Conservation (phyloP, 2,329 filamentous ascomycete species). For the Hymenoscyphus repandus region DNA sequence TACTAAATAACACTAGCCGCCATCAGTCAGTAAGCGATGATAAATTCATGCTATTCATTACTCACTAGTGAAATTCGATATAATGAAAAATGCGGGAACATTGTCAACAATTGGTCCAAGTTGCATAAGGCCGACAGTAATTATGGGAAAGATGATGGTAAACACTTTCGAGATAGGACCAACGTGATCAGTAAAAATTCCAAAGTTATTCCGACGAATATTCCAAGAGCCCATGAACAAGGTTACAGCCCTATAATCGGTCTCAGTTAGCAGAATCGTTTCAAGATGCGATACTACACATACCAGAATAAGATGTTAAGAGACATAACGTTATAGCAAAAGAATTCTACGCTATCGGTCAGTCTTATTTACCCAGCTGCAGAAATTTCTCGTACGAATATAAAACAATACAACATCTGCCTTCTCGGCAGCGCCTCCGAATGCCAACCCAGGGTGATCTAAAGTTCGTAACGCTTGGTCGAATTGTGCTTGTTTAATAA, state of each 20-base stretch:
- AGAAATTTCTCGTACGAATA: conserved; percentile 35
- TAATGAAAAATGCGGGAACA: conserved; percentile 29
- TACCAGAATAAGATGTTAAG: conserved; percentile 43
- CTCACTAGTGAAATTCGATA: conserved; percentile 37
- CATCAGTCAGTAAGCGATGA: neutral
- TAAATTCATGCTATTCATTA: conserved; percentile 1
- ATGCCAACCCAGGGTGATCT: conserved; percentile 37
- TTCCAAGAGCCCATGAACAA: conserved; percentile 35
- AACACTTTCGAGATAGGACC: conserved; percentile 32
- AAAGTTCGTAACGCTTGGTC: conserved; percentile 32
- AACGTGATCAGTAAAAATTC: conserved; percentile 25
- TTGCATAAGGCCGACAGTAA: conserved; percentile 33
- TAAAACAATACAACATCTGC: conserved; percentile 42
- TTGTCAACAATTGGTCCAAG: conserved; percentile 27
- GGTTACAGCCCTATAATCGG: conserved; percentile 31
- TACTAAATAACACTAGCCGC: conserved; percentile 39
- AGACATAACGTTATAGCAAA: conserved; percentile 45
- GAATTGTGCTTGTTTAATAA: conserved; percentile 31
- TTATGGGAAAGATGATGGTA: conserved; percentile 33
- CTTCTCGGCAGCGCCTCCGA: conserved; percentile 38
- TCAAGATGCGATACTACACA: neutral
- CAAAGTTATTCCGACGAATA: conserved; percentile 25
- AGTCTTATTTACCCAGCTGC: conserved; percentile 4
- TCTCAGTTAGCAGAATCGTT: neutral
- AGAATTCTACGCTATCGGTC: conserved; percentile 37